Evolutionary conservation across 2,329 filamentous ascomycete species (phyloP).

Genomic region (Trichoderma atrobrunneum): DNA sequence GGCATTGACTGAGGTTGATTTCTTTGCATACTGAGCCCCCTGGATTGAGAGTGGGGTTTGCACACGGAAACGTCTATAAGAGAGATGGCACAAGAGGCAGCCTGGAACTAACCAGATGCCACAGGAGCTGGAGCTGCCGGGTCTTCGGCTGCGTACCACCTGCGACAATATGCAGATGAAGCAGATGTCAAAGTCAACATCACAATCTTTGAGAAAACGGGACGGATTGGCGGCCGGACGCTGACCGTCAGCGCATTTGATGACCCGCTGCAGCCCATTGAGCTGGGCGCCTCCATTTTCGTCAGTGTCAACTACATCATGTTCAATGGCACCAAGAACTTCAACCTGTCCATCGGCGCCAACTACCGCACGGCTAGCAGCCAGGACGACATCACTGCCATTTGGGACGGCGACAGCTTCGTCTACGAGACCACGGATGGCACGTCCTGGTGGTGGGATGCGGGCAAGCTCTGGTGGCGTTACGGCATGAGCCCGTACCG

Average conservation of each 20-base stretch:
- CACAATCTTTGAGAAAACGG: conserved; percentile 79
- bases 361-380: conserved; percentile 43
- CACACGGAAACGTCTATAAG: background rate
- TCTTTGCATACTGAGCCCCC: background rate
- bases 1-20: background rate
- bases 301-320: conserved; percentile 82
- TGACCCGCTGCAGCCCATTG: conserved; percentile 65
- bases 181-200: conserved; percentile 67
- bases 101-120: background rate
- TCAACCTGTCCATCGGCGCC: conserved; percentile 62
- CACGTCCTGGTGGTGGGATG: conserved; percentile 72
- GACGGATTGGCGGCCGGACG: conserved; percentile 78
- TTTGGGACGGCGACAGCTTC: conserved; percentile 80
- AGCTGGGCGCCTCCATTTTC: conserved; percentile 91
- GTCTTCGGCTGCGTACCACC: conserved; percentile 79
- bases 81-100: background rate
- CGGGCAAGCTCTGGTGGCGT: conserved; percentile 75
- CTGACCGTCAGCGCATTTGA: conserved; percentile 78
- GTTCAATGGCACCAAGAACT: conserved; percentile 65
- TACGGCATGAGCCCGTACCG: conserved; percentile 78
- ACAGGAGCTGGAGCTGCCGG: conserved; percentile 86
- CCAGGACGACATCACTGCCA: conserved; percentile 60
- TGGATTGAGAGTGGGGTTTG: background rate
- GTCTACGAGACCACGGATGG: conserved; percentile 63
- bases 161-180: conserved; percentile 66